These are phyloP conservation scores for Aspergillus udagawae DNA, from an alignment of 2,329 filamentous ascomycete species.

Conservation along the genomic window DNA sequence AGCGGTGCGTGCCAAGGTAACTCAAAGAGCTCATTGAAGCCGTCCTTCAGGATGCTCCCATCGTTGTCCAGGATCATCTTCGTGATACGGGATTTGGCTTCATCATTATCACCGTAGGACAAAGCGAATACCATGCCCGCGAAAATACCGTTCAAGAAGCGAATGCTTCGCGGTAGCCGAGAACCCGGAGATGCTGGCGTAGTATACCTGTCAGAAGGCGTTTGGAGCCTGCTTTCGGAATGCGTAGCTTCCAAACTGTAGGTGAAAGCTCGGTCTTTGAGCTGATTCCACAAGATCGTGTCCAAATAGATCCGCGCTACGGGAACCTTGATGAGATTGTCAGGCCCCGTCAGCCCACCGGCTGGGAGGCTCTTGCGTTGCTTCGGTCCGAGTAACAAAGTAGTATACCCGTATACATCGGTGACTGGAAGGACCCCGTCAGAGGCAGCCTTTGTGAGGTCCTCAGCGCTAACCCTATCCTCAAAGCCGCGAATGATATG, in stretches of 20 bases:
- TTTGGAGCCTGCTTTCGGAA: slow-evolving; percentile 26
- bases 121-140: slow-evolving; percentile 82
- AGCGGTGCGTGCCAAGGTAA: slow-evolving; percentile 25
- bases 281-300: slow-evolving; percentile 43
- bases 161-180: slow-evolving; percentile 42
- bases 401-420: slow-evolving; percentile 42
- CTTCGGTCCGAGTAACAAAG: slow-evolving; percentile 40
- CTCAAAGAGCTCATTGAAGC: slow-evolving; percentile 79
- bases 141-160: slow-evolving; percentile 54
- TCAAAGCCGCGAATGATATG: slow-evolving; percentile 42
- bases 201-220: slow-evolving; percentile 37
- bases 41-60: slow-evolving; percentile 65
- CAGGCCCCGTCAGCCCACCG: slow-evolving; percentile 23
- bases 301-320: slow-evolving; percentile 46
- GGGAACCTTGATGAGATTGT: slow-evolving; percentile 38
- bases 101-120: slow-evolving; percentile 61
- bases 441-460: slow-evolving; percentile 20
- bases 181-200: slow-evolving; percentile 47
- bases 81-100: slow-evolving; percentile 55
- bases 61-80: slow-evolving; percentile 66
- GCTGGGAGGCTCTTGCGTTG: slow-evolving; percentile 40
- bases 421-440: slow-evolving; percentile 29
- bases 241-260: slow-evolving; percentile 18
- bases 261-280: slow-evolving; percentile 40
- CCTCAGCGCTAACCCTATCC: slow-evolving; percentile 29